A percentile compares a stretch with the other conserved stretches of the same genome.
Evolutionary conservation across 495 filamentous ascomycete genomes (phyloP).

Genomic region (Astrothelium subdiscretum): DNA sequence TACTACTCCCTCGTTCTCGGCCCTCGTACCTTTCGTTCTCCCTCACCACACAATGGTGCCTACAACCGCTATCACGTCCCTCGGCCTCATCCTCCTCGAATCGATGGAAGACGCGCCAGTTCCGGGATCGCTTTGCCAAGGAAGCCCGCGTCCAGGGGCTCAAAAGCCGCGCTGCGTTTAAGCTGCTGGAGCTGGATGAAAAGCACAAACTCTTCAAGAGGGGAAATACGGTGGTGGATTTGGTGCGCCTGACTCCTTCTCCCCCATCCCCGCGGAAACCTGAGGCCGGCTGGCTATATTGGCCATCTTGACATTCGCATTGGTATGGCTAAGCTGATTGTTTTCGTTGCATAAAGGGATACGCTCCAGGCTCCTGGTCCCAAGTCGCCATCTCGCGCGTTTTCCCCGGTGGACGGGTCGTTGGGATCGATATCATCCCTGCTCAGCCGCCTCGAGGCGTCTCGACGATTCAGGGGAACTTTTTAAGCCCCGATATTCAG

Average conservation of each 20-base stretch:
- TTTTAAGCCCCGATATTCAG: constrained; percentile 59
- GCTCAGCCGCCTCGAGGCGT: constrained; percentile 80
- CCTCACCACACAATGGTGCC: background rate
- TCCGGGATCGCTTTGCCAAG: constrained; percentile 54
- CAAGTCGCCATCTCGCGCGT: constrained; percentile 82
- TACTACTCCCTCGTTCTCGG: background rate
- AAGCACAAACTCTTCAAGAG: constrained; percentile 65
- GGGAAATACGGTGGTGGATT: constrained; percentile 84
- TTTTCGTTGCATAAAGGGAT: too few species aligned
- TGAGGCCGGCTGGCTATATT: too few species aligned
- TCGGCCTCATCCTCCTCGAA: constrained; percentile 53
- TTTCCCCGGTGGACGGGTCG: constrained; percentile 59
- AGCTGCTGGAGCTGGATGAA: constrained; percentile 77
- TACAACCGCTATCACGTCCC: background rate
- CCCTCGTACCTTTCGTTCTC: background rate
- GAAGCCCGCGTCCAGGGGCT: constrained; percentile 62
- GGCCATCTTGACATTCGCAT: too few species aligned
- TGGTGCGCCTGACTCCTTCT: constrained; percentile 32
- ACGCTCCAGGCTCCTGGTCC: constrained; percentile 89
- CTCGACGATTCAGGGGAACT: constrained; percentile 88
- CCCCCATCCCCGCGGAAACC: background rate
- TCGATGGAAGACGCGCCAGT: constrained; percentile 72
- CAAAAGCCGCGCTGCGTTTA: constrained; percentile 86
- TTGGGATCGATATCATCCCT: constrained; percentile 90
- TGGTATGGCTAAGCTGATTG: too few species aligned